Evolutionary conservation across 164 flowering plant species (phyloP), one percentile per base, ranked within the genome.

Genomic region (Tetrastigma voinierianum): DNA sequence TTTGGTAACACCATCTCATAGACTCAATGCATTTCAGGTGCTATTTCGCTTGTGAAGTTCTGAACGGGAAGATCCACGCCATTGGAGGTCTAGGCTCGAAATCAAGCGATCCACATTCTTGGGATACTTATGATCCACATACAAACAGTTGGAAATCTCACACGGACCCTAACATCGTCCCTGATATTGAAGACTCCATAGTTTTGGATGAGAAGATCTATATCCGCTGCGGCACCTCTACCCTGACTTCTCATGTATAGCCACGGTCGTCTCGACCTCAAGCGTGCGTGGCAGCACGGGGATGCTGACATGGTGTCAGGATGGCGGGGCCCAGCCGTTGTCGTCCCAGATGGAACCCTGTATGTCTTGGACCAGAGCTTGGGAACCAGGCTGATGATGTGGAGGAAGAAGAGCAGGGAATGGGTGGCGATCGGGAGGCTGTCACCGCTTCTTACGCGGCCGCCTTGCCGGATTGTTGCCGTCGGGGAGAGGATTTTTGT

Each of bases 281-380:
- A 80, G 51, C 24, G 81, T 10, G 75, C 76, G 1, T 90, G 95
- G 93, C 75, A 85, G 66, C 84, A 74, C 43, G 85, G 76, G 43
- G 88, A 87, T 72, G 72, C 77, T 67, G 85, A 84, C 40, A 70
- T 89, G 86, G 90, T 72, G 4, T 74, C 74, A 3, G 89, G 93
- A 9, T 89, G 91, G 95, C 69, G 47, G 10, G 98, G 98, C 43
- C 96, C 96, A 20, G 85, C 91, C n/a, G 86, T 86, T 57, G 89
- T 87, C 10, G 80, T 86, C n/a, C n/a, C n/a, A 6, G 90, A 82
- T 46, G 90, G 81, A 10, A 70, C 63, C 19, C 86, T 89, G 12
- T 89, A 87, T 64, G 87, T 85, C n/a, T 62, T 93, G 81, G 94
- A 90, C 75, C 87, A 90, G 76, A 81, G 77, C 20, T 85, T 79